Conservation (phyloP, 352 stramenopile species). For the Globisporangium parvum region DNA sequence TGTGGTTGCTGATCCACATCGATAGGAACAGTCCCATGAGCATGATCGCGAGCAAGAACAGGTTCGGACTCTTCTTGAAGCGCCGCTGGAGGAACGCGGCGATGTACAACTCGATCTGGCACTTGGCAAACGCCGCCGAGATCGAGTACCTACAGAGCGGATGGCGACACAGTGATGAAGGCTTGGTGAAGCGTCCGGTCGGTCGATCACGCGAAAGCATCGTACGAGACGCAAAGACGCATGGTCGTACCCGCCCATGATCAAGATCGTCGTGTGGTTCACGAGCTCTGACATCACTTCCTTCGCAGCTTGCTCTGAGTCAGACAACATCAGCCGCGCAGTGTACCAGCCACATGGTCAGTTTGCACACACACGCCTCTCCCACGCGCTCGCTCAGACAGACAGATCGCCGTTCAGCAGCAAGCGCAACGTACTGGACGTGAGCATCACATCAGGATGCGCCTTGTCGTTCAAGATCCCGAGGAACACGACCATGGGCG, state of each 20-base stretch:
- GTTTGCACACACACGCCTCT: not conserved
- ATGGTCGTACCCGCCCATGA: conserved; percentile 77
- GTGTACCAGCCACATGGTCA: not conserved
- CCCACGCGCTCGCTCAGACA: too few relatives aligned
- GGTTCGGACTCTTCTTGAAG: conserved; percentile 86
- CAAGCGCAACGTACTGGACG: conserved; percentile 43
- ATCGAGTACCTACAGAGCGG: conserved; percentile 60
- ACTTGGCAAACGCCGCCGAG: conserved; percentile 87
- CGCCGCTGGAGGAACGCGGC: conserved; percentile 82
- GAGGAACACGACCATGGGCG: conserved; percentile 85
- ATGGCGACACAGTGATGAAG: too few relatives aligned
- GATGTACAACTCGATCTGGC: conserved; percentile 90
- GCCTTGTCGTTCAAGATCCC: conserved; percentile 84
- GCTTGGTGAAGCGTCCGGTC: not conserved
- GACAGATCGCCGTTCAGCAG: too few relatives aligned
- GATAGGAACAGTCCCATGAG: conserved; percentile 90
- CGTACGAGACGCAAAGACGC: too few relatives aligned
- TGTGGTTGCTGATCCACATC: conserved; percentile 94
- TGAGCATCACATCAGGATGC: conserved; percentile 59
- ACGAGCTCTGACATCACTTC: conserved; percentile 87
- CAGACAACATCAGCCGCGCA: conserved; percentile 2
- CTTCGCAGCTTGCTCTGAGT: conserved; percentile 69
- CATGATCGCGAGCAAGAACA: conserved; percentile 92
- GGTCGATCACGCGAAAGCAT: too few relatives aligned
- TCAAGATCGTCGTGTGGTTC: conserved; percentile 91